These are phyloP conservation scores for Verticillium longisporum DNA, from an alignment of 2,329 filamentous ascomycete species.

Conservation along the genomic window DNA sequence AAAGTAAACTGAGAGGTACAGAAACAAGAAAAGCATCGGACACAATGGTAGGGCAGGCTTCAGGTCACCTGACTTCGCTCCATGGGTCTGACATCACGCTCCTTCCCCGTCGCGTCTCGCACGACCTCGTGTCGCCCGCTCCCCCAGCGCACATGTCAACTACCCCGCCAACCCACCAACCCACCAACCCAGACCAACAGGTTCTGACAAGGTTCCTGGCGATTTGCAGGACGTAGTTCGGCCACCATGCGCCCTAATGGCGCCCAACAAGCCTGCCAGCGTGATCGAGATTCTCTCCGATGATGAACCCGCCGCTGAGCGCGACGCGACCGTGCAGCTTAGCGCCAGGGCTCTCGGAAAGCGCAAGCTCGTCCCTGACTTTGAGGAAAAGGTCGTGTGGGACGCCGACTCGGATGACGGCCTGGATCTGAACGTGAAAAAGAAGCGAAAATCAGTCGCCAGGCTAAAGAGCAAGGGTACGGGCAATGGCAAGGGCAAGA, in stretches of 20 bases:
- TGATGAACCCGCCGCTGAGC: constrained; percentile 1
- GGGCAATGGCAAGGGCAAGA: constrained; percentile 38
- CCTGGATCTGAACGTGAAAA: constrained; percentile 43
- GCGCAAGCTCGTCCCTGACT: constrained; percentile 27
- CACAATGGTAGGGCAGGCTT: too few relatives aligned
- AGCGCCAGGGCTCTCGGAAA: constrained; percentile 18
- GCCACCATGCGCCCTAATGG: not conserved
- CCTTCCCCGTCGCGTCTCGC: not conserved
- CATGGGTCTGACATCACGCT: not conserved
- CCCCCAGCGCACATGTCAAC: not conserved
- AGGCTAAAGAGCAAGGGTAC: constrained; percentile 34
- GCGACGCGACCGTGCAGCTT: not conserved
- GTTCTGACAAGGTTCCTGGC: not conserved
- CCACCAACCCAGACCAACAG: not conserved
- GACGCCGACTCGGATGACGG: constrained; percentile 54
- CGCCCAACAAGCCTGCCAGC: not conserved
- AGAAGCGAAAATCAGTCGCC: constrained; percentile 34
- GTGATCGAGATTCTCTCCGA: not conserved
- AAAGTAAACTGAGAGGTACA: too few relatives aligned
- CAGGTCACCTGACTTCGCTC: not conserved
- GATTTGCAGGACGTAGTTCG: not conserved
- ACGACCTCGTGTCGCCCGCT: not conserved
- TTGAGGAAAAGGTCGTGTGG: constrained; percentile 41
- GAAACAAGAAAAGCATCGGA: too few relatives aligned
- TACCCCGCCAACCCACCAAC: not conserved